A percentile compares a stretch with the other conserved stretches of the same genome.
Evolutionary conservation across 768 basidiomycete genomes (phyloP).

Genomic region (Phylloporus scabripes): DNA sequence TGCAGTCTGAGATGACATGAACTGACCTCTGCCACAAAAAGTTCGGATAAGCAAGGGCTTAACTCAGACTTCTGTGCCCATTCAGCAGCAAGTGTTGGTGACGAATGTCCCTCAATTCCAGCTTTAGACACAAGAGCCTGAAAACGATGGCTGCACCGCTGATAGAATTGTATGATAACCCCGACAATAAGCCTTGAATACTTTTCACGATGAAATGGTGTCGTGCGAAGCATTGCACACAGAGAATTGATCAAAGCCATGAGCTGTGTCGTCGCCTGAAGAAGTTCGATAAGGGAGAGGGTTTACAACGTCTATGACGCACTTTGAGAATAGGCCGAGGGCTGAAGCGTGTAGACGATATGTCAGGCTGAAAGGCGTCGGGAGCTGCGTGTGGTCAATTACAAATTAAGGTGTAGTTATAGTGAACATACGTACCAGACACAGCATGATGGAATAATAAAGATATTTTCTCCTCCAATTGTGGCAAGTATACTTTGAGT

Average conservation of each 20-base stretch:
- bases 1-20: neutral
- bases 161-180: constrained; percentile 94
- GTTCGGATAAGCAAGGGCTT: constrained; percentile 63
- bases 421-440: constrained; percentile 43
- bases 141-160: constrained; percentile 85
- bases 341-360: constrained; percentile 57
- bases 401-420: neutral
- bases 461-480: constrained; percentile 91
- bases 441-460: constrained; percentile 82
- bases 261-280: constrained; percentile 73
- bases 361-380: constrained; percentile 85
- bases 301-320: constrained; percentile 1
- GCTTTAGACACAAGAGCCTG: constrained; percentile 57
- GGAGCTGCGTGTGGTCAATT: constrained; percentile 43
- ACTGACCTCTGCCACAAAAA: constrained; percentile 51
- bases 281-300: constrained; percentile 3
- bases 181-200: constrained; percentile 91
- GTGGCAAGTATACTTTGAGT: constrained; percentile 85
- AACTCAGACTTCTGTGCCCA: constrained; percentile 88
- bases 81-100: constrained; percentile 55
- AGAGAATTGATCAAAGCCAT: constrained; percentile 89
- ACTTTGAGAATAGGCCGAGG: constrained; percentile 78
- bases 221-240: constrained; percentile 83
- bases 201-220: constrained; percentile 92
- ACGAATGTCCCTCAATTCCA: constrained; percentile 36